A percentile compares a stretch with the other conserved stretches of the same genome.
phyloP scores from a whole-genome alignment of 192 early-diverging fungal genomes.

The Backusella luteola region DNA sequence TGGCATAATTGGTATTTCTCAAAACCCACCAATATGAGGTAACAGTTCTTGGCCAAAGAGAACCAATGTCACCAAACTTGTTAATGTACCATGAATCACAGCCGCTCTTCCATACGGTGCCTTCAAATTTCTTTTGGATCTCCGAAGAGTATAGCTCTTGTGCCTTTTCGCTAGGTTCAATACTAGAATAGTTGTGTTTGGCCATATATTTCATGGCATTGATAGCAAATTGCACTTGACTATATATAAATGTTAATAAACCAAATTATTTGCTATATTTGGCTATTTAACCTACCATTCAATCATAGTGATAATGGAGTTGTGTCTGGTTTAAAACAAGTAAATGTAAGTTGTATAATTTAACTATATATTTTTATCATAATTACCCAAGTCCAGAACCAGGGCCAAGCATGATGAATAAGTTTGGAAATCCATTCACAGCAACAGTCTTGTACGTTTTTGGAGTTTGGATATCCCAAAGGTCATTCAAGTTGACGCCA shows the following conservation, averaged over 20 bases:
- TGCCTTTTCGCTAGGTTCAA: constrained; percentile 36
- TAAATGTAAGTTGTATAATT: too few relatives aligned
- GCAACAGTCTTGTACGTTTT: constrained; percentile 42
- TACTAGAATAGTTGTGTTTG: constrained; percentile 30
- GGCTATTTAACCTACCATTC: constrained; percentile 30
- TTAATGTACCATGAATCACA: constrained; percentile 54
- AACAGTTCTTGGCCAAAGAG: constrained; percentile 31
- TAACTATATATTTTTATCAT: too few relatives aligned
- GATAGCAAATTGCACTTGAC: constrained; percentile 45
- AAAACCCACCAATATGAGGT: constrained; percentile 18
- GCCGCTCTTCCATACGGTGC: constrained; percentile 45
- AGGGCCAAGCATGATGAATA: constrained; percentile 51
- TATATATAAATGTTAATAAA: not conserved
- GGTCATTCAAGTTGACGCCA: constrained; percentile 16
- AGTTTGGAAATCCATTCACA: constrained; percentile 45
- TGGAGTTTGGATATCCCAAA: constrained; percentile 28
- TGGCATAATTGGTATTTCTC: not conserved
- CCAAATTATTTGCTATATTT: not conserved
- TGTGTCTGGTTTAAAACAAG: constrained; percentile 24
- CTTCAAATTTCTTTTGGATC: constrained; percentile 36
- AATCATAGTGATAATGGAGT: constrained; percentile 51
- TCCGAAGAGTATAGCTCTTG: constrained; percentile 34
- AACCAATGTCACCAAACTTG: constrained; percentile 31
- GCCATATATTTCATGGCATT: constrained; percentile 44
- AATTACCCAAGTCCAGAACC: constrained; percentile 39